Base-by-base conservation (phyloP, 192 early-diverging fungal genomes). In the Mortierella alpina region DNA sequence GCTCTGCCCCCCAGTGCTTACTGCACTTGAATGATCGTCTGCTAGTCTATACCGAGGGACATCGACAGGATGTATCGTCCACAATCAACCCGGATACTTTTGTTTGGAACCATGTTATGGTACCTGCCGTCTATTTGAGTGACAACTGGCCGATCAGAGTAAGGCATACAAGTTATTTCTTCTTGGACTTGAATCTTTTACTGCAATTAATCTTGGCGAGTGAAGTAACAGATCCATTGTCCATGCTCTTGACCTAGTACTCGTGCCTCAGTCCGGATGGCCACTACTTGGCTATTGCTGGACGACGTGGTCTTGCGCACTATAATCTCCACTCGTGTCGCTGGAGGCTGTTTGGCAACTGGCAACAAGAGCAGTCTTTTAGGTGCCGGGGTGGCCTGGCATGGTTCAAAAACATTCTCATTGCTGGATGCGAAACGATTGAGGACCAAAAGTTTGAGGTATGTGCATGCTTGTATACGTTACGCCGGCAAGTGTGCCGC, bases 311-410 rank as follows among this genome's bases (percentile, higher is more conserved):
- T 11, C 73, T 99, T 54, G 92, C 94, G 4, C 91, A 93, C 68
- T 94, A 94, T 65, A 95, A 90, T 77, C 73, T 88, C 17, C 70
- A 75, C 3, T 90, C 92, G 5, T 88, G 90, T 39, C 78, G 90
- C 69, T 99, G 97, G 97, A 96, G 95, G 67, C 64, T 98, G 47
- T 95, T 96, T 88, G 94, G 96, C 8, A 96, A 94, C 74, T 93
- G 94, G 80, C 87, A 88, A 47, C 88, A 94, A 65, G 94, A 95
- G 72, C 87, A 92, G 71, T 89, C 87, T 31, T 93, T 95, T 74
- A 44, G 82, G 15, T 89, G 92, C 22, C 83, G 83, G 9, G 93
- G 93, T 22, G 93, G 93, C 8, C 79, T 95, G 17, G 82, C 88
- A 3, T 96, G 95, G 95, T 92, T 85, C 73, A 90, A 85, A 45